Evolutionary conservation across 352 stramenopile species (phyloP).

Genomic region (Blastocystis sp.): DNA sequence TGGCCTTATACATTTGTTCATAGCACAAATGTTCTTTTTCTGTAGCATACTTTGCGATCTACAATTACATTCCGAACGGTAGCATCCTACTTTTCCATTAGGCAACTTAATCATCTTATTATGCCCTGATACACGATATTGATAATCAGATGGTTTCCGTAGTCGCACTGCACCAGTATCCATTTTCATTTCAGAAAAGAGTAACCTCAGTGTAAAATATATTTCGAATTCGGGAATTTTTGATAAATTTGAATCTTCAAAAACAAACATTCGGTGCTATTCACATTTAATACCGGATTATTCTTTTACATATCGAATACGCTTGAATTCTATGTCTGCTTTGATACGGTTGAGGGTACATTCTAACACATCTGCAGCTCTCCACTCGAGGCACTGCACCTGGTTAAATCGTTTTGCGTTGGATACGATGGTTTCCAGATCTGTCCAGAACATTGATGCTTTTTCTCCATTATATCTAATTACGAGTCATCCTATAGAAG

Average conservation of each 20-base stretch:
- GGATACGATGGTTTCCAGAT: not conserved
- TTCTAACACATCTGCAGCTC: not conserved
- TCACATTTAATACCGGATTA: not conserved
- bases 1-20: slow-evolving; percentile 1
- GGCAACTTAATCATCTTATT: slow-evolving; percentile 50
- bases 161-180: not conserved
- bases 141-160: not conserved
- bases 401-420: slow-evolving; percentile 35
- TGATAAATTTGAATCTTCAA: not conserved
- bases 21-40: slow-evolving; percentile 49
- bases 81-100: slow-evolving; percentile 19
- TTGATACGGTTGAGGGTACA: not conserved
- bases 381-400: not conserved
- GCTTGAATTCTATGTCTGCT: not conserved
- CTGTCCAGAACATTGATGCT: not conserved
- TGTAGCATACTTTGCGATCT: slow-evolving; percentile 49
- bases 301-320: not conserved
- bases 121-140: slow-evolving; percentile 29
- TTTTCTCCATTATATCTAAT: slow-evolving; percentile 13
- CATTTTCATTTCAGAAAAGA: not conserved
- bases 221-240: no score
- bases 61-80: not conserved
- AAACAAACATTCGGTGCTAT: not conserved
- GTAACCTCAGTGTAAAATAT: no score
- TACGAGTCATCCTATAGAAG: not conserved